Percentiles rank a stretch among this genome's conserved stretches.
Evolutionary conservation across 352 stramenopile genomes (phyloP).

Genomic region (Pythium pectinolyticum): DNA sequence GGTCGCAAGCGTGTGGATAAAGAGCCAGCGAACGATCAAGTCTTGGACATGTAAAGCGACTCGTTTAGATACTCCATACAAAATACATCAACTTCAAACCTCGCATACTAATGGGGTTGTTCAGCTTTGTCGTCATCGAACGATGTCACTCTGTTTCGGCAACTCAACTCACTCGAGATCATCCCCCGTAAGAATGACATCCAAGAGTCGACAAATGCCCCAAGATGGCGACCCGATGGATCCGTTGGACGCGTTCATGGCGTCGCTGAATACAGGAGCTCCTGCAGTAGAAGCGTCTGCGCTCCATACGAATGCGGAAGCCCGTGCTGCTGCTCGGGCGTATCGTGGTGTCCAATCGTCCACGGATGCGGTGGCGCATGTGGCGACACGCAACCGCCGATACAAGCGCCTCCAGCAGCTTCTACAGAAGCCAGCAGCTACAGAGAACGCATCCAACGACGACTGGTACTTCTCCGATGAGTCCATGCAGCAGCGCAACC

Average conservation of each 20-base stretch:
- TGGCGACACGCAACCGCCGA: constrained; percentile 66
- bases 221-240: constrained; percentile 37
- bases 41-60: too few species aligned
- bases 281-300: constrained; percentile 8
- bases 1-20: too few species aligned
- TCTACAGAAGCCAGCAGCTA: constrained; percentile 25
- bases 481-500: constrained; percentile 79
- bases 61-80: too few species aligned
- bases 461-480: constrained; percentile 79
- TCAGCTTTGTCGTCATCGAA: not conserved
- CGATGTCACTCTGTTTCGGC: too few species aligned
- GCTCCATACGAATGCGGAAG: constrained; percentile 4
- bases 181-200: constrained; percentile 4
- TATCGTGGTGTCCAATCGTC: not conserved
- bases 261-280: constrained; percentile 37
- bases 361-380: constrained; percentile 11
- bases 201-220: too few species aligned
- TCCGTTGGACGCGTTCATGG: constrained; percentile 83
- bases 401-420: constrained; percentile 74
- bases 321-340: not conserved
- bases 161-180: not conserved
- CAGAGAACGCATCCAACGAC: constrained; percentile 1
- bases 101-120: too few species aligned
- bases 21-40: too few species aligned
- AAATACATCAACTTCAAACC: too few species aligned